These are phyloP conservation scores for Acanthamoeba royreba DNA, from an alignment of 208 protist species.

Conservation along the genomic window DNA sequence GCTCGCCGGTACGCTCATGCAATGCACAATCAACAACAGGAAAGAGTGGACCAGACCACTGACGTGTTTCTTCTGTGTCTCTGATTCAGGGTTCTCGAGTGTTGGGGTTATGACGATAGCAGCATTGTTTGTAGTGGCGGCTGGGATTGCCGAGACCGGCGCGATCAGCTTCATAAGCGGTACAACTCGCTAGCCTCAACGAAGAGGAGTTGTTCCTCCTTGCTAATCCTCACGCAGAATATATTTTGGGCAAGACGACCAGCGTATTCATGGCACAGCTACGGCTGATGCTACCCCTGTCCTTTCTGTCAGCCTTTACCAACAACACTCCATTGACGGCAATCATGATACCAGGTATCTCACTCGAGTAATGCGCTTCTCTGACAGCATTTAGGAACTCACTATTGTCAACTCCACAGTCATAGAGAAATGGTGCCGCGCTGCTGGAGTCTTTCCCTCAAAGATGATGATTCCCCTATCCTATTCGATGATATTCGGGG, in stretches of 20 bases:
- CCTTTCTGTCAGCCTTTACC: conserved; percentile 45
- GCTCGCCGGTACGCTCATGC: not conserved
- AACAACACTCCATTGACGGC: conserved; percentile 59
- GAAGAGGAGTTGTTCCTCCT: not conserved
- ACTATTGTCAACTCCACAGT: not conserved
- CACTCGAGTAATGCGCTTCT: not conserved
- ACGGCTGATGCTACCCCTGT: conserved; percentile 25
- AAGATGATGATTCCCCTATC: conserved; percentile 50
- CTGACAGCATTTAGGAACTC: not conserved
- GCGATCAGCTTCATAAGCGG: not conserved
- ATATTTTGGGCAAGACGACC: not conserved
- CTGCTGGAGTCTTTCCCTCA: not conserved
- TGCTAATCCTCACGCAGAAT: not conserved
- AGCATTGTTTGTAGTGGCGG: conserved; percentile 17
- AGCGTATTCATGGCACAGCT: conserved; percentile 12
- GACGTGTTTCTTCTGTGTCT: not conserved
- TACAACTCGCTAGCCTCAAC: not conserved
- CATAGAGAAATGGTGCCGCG: conserved; percentile 21
- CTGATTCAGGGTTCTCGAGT: not conserved
- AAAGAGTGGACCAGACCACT: not conserved
- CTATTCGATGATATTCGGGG: conserved; percentile 27
- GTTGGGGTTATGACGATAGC: not conserved
- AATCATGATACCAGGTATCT: conserved; percentile 48
- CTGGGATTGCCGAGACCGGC: not conserved
- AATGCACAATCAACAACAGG: not conserved